These are phyloP conservation scores for Tetrahymena borealis DNA, from an alignment of 73 alveolate species.

Conservation along the genomic window DNA sequence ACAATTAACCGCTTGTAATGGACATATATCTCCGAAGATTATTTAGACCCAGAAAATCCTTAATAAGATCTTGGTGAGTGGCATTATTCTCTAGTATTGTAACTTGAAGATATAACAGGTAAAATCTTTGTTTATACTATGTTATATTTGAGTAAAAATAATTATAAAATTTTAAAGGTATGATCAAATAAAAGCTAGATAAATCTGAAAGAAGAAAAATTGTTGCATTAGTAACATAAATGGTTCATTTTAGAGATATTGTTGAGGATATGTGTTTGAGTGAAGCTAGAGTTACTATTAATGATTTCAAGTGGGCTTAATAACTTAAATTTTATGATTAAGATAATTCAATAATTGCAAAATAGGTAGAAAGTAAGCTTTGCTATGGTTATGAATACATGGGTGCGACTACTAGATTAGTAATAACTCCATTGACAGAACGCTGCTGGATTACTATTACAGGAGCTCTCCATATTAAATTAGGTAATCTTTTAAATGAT, in stretches of 20 bases:
- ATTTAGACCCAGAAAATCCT: conserved; percentile 54
- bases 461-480: conserved; percentile 81
- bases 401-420: conserved; percentile 80
- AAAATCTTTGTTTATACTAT: background rate
- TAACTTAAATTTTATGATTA: conserved; percentile 86
- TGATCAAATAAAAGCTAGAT: conserved; percentile 77
- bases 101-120: conserved; percentile 71
- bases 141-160: background rate
- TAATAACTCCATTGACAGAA: conserved; percentile 89
- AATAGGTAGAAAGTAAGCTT: conserved; percentile 50
- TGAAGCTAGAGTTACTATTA: conserved; percentile 37
- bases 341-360: conserved; percentile 66
- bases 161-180: background rate
- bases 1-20: conserved; percentile 62
- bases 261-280: conserved; percentile 47
- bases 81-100: conserved; percentile 59
- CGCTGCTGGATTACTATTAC: conserved; percentile 81
- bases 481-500: conserved; percentile 34
- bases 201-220: conserved; percentile 74
- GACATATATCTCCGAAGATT: conserved; percentile 70
- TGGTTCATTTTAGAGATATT: conserved; percentile 89
- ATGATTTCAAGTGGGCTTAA: conserved; percentile 76
- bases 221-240: conserved; percentile 88
- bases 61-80: conserved; percentile 75
- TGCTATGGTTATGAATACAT: conserved; percentile 83